Evolutionary conservation across 495 filamentous ascomycete species (phyloP).

Genomic region (Lentithecium fluviatile): DNA sequence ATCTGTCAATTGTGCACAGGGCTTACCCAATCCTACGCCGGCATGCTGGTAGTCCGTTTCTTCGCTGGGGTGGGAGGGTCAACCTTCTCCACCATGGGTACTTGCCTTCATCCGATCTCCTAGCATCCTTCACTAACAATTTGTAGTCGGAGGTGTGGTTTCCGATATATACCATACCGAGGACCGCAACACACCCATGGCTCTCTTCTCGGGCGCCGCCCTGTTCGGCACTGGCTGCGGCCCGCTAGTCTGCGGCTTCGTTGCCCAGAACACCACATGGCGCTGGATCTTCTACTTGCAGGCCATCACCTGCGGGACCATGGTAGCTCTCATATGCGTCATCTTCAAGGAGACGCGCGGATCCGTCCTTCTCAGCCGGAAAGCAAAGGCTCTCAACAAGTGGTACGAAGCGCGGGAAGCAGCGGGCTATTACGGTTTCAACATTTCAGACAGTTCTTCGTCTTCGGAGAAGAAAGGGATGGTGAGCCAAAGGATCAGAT

Average conservation of each 20-base stretch:
- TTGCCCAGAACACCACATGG: constrained; percentile 69
- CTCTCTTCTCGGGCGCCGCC: constrained; percentile 72
- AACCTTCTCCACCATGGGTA: constrained; percentile 78
- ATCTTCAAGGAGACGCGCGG: constrained; percentile 82
- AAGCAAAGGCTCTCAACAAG: constrained; percentile 68
- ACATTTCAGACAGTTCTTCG: constrained; percentile 17
- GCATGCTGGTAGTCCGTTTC: constrained; percentile 75
- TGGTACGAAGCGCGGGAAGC: constrained; percentile 76
- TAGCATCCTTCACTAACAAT: constrained; percentile 3
- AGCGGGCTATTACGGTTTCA: constrained; percentile 64
- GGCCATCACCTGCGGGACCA: constrained; percentile 63
- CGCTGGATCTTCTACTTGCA: constrained; percentile 91
- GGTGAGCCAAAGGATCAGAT: constrained; percentile 63
- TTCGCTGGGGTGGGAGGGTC: constrained; percentile 71
- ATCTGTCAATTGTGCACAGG: constrained; percentile 73
- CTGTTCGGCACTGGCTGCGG: constrained; percentile 80
- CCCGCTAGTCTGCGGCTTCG: constrained; percentile 68
- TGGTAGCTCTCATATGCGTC: constrained; percentile 57
- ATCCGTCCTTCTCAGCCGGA: constrained; percentile 74
- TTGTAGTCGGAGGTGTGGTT: constrained; percentile 76
- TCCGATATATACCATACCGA: constrained; percentile 80
- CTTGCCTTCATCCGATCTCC: background rate
- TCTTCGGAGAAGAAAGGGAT: background rate
- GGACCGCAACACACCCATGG: constrained; percentile 87
- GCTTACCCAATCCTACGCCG: constrained; percentile 66